A percentile compares a stretch with the other conserved stretches of the same genome.
Conservation (phyloP, 345 rosid genomes). For the Murraya koenigii region DNA sequence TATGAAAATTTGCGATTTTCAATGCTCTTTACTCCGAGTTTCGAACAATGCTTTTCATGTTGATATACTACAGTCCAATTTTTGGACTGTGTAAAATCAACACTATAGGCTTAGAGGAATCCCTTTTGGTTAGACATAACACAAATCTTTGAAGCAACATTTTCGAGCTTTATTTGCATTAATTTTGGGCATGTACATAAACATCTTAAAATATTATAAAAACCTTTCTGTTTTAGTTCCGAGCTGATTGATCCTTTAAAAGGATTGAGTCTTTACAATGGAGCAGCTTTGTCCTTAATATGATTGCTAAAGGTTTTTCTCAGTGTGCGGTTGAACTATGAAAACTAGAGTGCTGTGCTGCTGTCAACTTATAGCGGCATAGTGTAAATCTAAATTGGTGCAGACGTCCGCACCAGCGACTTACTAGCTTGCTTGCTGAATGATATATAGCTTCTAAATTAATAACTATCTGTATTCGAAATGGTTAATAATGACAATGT, state of each 20-base stretch:
- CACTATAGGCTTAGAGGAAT: neutral
- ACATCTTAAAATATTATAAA: neutral
- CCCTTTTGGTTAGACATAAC: neutral
- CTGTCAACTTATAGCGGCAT: too few relatives aligned
- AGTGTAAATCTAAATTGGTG: neutral
- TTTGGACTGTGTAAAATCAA: neutral
- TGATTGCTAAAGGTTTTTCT: too few relatives aligned
- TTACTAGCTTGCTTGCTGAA: neutral
- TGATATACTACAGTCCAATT: slow-evolving; percentile 11
- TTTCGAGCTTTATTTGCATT: neutral
- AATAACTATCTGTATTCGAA: too few relatives aligned
- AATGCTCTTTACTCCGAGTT: slow-evolving; percentile 13
- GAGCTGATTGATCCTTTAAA: too few relatives aligned
- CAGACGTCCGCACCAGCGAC: neutral
- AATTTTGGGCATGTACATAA: too few relatives aligned
- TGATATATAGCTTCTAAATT: too few relatives aligned
- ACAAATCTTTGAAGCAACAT: neutral
- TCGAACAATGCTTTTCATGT: neutral
- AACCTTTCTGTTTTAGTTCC: too few relatives aligned
- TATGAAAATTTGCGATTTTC: slow-evolving; percentile 8
- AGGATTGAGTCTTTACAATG: too few relatives aligned
- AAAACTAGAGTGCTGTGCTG: too few relatives aligned
- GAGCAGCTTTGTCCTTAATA: too few relatives aligned
- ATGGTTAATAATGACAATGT: too few relatives aligned
- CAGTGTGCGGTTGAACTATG: too few relatives aligned